Evolutionary conservation across 75 land plant genomes (phyloP), one percentile per base, ranked within the genome.

Genomic region (Sequoiadendron giganteum): DNA sequence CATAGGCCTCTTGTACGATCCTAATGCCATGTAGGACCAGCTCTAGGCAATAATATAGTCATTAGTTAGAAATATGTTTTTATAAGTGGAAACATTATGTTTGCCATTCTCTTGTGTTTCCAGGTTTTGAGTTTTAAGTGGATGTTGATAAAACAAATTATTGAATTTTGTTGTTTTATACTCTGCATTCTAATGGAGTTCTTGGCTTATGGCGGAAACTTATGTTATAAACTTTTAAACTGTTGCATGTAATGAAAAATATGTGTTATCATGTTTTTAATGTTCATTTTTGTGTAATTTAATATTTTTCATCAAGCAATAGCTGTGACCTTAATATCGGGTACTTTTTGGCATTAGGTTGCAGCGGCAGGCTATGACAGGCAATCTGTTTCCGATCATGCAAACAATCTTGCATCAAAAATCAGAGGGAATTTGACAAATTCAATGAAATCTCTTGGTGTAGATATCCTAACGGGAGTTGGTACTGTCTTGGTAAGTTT

Each of bases 371-470:
- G 91, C 9, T 97, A 96, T 89, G 98, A 97, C 85, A 93, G 99
- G 86, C 97, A 96, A 70, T 94, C 92, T 42, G 99, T 97, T 76
- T 96, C 99, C 85, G 99, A 96, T 86, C 99, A 97, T 93, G 99
- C 99, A 80, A 96, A 95, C 85, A 95, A 96, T 86, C 95, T 97
- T 89, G 99, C 99, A 75, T 90, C 96, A 19, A 94, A 93, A 87
- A 97, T 97, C 58, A 92, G 99, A 18, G 93, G 91, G 48, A 97
- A 97, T 85, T 90, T 97, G 86, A 97, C 99, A 21, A 98, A 98
- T 90, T 98, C 99, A 83, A 88, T 98, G 96, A 98, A 98, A 86
- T 95, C 95, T 73, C 86, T 98, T 36, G 99, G 99, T 16, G 99
- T 98, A 38, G 99, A 98, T 86, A 97, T 98, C 80, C 90, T 98